Conservation (phyloP, 371 early-diverging fungal genomes). For the Smittium mucronatum region DNA sequence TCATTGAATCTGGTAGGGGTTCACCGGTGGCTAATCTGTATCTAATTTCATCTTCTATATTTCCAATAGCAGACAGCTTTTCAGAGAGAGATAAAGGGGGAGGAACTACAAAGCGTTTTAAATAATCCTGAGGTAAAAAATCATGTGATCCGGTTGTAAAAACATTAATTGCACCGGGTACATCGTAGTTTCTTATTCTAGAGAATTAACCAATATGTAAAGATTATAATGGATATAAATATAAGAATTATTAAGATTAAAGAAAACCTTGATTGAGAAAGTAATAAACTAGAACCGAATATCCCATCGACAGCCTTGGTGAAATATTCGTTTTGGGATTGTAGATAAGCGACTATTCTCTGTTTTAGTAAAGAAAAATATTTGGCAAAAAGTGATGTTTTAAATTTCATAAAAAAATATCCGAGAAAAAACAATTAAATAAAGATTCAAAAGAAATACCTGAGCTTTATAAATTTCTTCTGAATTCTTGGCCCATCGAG, state of each 20-base stretch:
- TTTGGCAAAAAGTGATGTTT: slow-evolving; percentile 49
- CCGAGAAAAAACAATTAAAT: slow-evolving; percentile 35
- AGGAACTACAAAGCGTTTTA: slow-evolving; percentile 40
- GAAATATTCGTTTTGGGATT: slow-evolving; percentile 55
- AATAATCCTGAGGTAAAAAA: slow-evolving; percentile 43
- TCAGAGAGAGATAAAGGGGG: slow-evolving; percentile 39
- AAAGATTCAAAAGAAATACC: slow-evolving; percentile 44
- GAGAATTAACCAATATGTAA: neutral
- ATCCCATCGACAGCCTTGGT: slow-evolving; percentile 49
- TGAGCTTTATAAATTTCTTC: slow-evolving; percentile 61
- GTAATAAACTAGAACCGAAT: slow-evolving; percentile 44
- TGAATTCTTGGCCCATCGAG: slow-evolving; percentile 58
- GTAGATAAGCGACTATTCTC: slow-evolving; percentile 57
- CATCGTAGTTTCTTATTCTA: slow-evolving; percentile 59
- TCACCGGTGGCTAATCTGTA: slow-evolving; percentile 49
- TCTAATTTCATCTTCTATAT: slow-evolving; percentile 55
- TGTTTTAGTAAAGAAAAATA: slow-evolving; percentile 27
- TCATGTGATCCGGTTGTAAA: slow-evolving; percentile 59
- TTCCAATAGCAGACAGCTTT: slow-evolving; percentile 40
- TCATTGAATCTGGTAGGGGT: slow-evolving; percentile 48
- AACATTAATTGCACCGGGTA: slow-evolving; percentile 58
- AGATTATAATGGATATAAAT: neutral
- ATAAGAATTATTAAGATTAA: neutral
- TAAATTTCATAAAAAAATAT: slow-evolving; percentile 48
- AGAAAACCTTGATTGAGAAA: slow-evolving; percentile 44